Evolutionary conservation across 768 basidiomycete species (phyloP), one percentile per base, ranked within the genome.

Genomic region (Stropharia rugosoannulata): DNA sequence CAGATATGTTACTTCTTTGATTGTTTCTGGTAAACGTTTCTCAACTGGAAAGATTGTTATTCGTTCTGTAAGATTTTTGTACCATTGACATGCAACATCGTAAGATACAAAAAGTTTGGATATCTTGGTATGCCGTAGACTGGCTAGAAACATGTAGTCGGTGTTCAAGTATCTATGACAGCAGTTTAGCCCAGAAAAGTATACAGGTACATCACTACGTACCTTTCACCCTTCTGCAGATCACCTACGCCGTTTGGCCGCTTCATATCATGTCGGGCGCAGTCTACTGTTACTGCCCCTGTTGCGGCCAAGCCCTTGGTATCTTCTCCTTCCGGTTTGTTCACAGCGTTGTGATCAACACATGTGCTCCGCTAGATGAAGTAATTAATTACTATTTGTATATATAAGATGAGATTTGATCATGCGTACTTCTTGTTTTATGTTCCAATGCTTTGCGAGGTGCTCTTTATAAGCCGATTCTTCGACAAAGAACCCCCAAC

Each of bases 171-270:
- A 59, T 9, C 58, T 59, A 18, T 12, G 8, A n/a, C n/a, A n/a
- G n/a, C n/a, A n/a, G n/a, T n/a, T n/a, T n/a, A n/a, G n/a, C n/a
- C n/a, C n/a, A n/a, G n/a, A n/a, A n/a, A n/a, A n/a, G n/a, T n/a
- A 27, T 5, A 1, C 7, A 3, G 27, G 29, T 40, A 7, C 1
- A 40, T 9, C 9, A 49, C 3, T 2, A 50, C 56, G 13, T 48
- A 69, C 71, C 62, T 48, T 57, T 72, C 71, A 5, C 71, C 71
- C 37, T 58, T 45, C 38, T 58, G 38, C 6, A 53, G 37, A 42
- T 58, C 49, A 4, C 57, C 57, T 1, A 54, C 47, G 0, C 39
- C 47, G 10, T 13, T 18, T 27, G 46, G 53, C 8, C 42, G 8
- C 4, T 54, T 35, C 47, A 54, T 54, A 16, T 54, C 47, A 4